Percentiles rank a stretch among this genome's conserved stretches.
Conservation (phyloP, 768 basidiomycete species). For the Stropharia rugosoannulata region DNA sequence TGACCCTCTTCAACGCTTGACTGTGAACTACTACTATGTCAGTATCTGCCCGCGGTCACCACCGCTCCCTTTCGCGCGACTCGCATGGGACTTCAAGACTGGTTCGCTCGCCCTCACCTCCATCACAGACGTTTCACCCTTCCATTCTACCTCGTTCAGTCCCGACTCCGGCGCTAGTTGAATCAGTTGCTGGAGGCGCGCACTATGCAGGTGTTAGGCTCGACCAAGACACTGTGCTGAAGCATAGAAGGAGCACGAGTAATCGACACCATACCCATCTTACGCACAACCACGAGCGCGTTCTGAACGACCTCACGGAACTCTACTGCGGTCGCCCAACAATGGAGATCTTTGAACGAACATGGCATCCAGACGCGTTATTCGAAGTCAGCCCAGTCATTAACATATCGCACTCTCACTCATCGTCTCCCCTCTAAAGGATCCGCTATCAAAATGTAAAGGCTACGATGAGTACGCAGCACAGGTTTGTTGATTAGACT, state of each 20-base stretch:
- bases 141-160: conserved; percentile 38
- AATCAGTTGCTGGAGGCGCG: conserved; percentile 59
- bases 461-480: conserved; percentile 53
- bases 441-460: conserved; percentile 48
- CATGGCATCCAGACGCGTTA: conserved; percentile 52
- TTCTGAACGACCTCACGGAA: conserved; percentile 58
- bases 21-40: conserved; percentile 18
- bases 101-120: conserved; percentile 20
- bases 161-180: conserved; percentile 50
- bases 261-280: conserved; percentile 34
- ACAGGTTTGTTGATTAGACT: conserved; percentile 39
- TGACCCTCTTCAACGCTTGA: neutral
- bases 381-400: conserved; percentile 43
- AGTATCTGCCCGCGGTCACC: neutral
- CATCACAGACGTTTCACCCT: conserved; percentile 45
- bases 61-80: conserved; percentile 10
- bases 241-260: conserved; percentile 36
- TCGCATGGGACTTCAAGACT: neutral
- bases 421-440: conserved; percentile 26
- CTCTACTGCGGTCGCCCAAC: conserved; percentile 57
- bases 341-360: conserved; percentile 47
- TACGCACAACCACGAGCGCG: conserved; percentile 41
- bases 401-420: neutral
- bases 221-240: conserved; percentile 31
- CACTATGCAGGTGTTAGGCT: conserved; percentile 58